Evolutionary conservation across 371 early-diverging fungal species (phyloP), one percentile per base, ranked within the genome.

Genomic region (Lichtheimia corymbifera): DNA sequence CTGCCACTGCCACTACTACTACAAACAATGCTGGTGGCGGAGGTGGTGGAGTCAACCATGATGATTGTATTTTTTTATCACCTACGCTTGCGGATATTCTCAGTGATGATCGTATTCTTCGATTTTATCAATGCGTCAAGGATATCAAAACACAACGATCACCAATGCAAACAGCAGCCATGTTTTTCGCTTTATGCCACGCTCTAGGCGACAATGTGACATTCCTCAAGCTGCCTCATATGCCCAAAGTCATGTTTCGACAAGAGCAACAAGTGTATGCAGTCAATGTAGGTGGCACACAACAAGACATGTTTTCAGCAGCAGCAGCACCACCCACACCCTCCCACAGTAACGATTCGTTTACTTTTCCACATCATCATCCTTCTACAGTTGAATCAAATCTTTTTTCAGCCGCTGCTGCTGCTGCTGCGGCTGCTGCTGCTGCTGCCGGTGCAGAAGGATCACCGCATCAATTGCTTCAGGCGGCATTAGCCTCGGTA

Each of bases 161-260:
- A 1, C 77, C 80, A 3, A 67, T 65, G 15, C 75, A 77, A 53
- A 80, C 80, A 2, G 72, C 71, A 0, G 72, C 76, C 67, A 77
- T 80, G 80, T 80, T 80, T 52, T 80, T 77, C 63, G 80, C 80
- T 0, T 63, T 80, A 20, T 80, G 77, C 44, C 80, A 80, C 60
- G 80, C 80, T 6, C 44, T 80, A 6, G 77, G 77, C 13, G 77
- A 80, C 24, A 67, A 70, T 20, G 73, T 77, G 1, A 68, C 70
- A 0, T 80, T 80, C 18, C 63, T 77, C 40, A 80, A 80, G 50
- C 71, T 77, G 2, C 77, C 80, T 4, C 77, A 80, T 59, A 70
- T 80, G 72, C 49, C 66, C 50, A 77, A 77, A 28, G 71, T 80
- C 22, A 75, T 80, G 74, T 80, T 80, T 61, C 73, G 80, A 51